A percentile compares a stretch with the other conserved stretches of the same genome.
Evolutionary conservation across 768 basidiomycete genomes (phyloP).

Genomic region (Hericium alpestre): DNA sequence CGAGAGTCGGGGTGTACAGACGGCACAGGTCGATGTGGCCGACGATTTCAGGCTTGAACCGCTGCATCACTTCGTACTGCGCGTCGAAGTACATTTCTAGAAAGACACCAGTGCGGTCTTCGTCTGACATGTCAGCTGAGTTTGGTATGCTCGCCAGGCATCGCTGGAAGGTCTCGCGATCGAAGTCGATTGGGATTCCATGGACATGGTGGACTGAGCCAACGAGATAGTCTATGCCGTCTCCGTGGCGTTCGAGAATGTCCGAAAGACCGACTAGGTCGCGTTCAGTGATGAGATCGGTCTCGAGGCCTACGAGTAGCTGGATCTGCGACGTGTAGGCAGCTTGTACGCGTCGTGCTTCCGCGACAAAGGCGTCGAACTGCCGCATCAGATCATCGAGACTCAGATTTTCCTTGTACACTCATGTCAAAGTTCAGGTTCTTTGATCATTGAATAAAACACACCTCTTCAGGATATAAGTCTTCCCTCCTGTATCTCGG

Average conservation of each 20-base stretch:
- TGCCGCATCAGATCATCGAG: constrained; percentile 43
- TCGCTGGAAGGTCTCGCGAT: constrained; percentile 53
- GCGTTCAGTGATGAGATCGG: constrained; percentile 67
- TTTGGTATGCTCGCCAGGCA: constrained; percentile 39
- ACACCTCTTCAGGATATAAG: constrained; percentile 93
- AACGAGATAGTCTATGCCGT: constrained; percentile 75
- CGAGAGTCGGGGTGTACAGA: constrained; percentile 61
- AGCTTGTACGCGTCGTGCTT: constrained; percentile 68
- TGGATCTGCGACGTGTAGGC: constrained; percentile 54
- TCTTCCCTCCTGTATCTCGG: constrained; percentile 76
- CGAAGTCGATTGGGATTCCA: constrained; percentile 86
- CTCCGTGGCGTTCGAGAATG: constrained; percentile 38
- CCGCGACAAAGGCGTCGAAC: constrained; percentile 64
- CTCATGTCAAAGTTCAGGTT: not conserved
- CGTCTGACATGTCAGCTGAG: constrained; percentile 16
- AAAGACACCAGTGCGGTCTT: constrained; percentile 31
- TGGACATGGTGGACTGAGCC: constrained; percentile 91
- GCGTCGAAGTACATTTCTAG: constrained; percentile 74
- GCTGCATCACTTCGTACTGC: constrained; percentile 60
- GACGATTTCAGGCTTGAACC: constrained; percentile 76
- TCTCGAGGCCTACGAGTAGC: constrained; percentile 85
- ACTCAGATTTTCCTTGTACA: constrained; percentile 42
- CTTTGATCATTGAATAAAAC: constrained; percentile 8
- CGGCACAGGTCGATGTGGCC: constrained; percentile 93
- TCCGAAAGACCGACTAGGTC: constrained; percentile 52